These are phyloP conservation scores for Moelleriella libera DNA, from an alignment of 2,329 filamentous ascomycete genomes.

Conservation along the genomic window DNA sequence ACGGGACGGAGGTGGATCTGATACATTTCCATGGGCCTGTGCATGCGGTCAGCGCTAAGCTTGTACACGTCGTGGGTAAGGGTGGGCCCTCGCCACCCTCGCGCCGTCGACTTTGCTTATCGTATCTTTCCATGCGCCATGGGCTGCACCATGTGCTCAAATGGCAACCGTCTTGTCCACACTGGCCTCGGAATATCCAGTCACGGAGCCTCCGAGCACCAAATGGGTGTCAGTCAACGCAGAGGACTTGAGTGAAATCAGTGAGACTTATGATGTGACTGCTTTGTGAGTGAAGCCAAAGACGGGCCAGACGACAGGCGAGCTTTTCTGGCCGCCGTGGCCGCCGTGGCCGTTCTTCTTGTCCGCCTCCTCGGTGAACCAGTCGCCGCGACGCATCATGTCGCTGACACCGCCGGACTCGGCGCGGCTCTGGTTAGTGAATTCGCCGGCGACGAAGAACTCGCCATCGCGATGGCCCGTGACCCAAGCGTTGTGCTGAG, in stretches of 20 bases:
- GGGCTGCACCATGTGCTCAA: slow-evolving; percentile 90
- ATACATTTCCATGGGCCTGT: slow-evolving; percentile 32
- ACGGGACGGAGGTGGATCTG: slow-evolving; percentile 25
- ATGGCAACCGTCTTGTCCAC: slow-evolving; percentile 79
- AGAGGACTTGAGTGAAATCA: slow-evolving; percentile 84
- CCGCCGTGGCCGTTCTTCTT: neutral
- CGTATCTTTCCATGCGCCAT: slow-evolving; percentile 90
- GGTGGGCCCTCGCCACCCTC: slow-evolving; percentile 50
- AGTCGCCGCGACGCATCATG: slow-evolving; percentile 31
- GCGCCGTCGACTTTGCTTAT: slow-evolving; percentile 61
- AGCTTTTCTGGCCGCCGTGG: slow-evolving; percentile 10
- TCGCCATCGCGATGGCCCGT: slow-evolving; percentile 34
- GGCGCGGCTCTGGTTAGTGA: slow-evolving; percentile 31
- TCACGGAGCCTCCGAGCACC: slow-evolving; percentile 49
- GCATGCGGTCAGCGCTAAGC: neutral
- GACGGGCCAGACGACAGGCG: slow-evolving; percentile 30
- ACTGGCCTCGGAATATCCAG: slow-evolving; percentile 74
- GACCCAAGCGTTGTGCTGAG: slow-evolving; percentile 32
- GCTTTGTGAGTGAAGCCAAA: slow-evolving; percentile 43
- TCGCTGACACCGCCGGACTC: slow-evolving; percentile 29
- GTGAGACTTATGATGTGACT: slow-evolving; percentile 84
- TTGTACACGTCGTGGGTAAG: neutral
- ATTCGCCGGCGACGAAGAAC: slow-evolving; percentile 35
- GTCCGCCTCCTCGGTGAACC: slow-evolving; percentile 21
- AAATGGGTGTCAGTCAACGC: slow-evolving; percentile 87